Evolutionary conservation across 106 monocot species (phyloP).

Genomic region (Narthecium ossifragum): DNA sequence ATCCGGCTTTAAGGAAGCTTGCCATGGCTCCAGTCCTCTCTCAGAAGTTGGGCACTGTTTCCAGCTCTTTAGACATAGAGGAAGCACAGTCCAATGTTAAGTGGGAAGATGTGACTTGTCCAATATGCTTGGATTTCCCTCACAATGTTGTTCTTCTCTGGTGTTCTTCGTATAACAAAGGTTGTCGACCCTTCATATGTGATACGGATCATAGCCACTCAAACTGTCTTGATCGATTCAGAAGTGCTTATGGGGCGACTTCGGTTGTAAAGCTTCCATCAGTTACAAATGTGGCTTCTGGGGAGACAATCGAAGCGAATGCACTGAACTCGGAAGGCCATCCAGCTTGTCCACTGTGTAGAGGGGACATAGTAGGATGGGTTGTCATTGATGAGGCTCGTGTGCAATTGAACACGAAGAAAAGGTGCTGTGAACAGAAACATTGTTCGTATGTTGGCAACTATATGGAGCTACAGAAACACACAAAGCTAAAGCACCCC

Average conservation of each 20-base stretch:
- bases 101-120: constrained; percentile 59
- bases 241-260: constrained; percentile 40
- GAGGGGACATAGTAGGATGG: constrained; percentile 68
- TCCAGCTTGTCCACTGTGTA: constrained; percentile 56
- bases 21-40: constrained; percentile 16
- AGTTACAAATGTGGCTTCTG: constrained; percentile 9
- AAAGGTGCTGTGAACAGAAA: constrained; percentile 50
- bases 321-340: constrained; percentile 18
- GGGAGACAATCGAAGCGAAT: constrained; percentile 21
- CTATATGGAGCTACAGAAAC: constrained; percentile 48
- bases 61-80: constrained; percentile 15
- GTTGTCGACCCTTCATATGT: constrained; percentile 68
- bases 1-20: too few relatives aligned
- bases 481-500: constrained; percentile 50
- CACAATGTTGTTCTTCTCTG: constrained; percentile 67
- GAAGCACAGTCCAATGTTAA: constrained; percentile 22
- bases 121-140: constrained; percentile 68
- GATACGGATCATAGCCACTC: constrained; percentile 63
- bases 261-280: constrained; percentile 16
- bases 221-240: constrained; percentile 64
- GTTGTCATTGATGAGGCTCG: constrained; percentile 43
- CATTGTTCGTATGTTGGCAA: constrained; percentile 53
- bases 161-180: constrained; percentile 56
- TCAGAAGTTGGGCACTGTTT: constrained; percentile 11
- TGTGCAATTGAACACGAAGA: constrained; percentile 38